A percentile compares a stretch with the other conserved stretches of the same genome.
Evolutionary conservation across 148 eudicot species (phyloP).

Genomic region (Rheum nobile): DNA sequence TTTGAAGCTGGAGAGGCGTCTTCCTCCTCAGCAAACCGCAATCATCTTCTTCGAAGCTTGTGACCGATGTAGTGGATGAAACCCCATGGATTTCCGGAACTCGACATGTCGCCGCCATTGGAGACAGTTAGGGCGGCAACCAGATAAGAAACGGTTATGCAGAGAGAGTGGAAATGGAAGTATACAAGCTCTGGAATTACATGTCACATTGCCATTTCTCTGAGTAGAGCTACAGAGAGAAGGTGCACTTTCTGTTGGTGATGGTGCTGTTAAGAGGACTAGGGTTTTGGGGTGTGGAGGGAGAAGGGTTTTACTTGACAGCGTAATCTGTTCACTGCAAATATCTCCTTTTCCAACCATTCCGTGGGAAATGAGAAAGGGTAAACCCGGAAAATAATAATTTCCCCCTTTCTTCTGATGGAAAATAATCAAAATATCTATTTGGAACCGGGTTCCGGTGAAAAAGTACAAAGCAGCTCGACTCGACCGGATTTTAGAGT

Average conservation of each 20-base stretch:
- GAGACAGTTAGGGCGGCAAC: background rate
- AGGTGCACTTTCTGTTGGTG: constrained; percentile 5
- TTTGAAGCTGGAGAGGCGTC: constrained; percentile 34
- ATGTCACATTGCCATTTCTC: background rate
- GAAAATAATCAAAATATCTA: background rate
- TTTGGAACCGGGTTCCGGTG: background rate
- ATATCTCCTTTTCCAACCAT: background rate
- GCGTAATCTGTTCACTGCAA: background rate
- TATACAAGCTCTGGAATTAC: constrained; percentile 1
- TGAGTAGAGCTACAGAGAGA: background rate
- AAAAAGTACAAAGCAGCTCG: background rate
- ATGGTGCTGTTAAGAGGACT: constrained; percentile 2
- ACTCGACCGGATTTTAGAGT: background rate
- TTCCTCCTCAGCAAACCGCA: constrained; percentile 20
- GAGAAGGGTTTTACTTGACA: constrained; percentile 4
- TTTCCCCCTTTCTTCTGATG: background rate
- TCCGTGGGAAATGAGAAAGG: constrained; percentile 1
- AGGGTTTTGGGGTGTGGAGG: constrained; percentile 6
- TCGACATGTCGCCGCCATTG: constrained; percentile 17
- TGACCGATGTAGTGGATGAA: constrained; percentile 1
- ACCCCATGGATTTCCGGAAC: constrained; percentile 6
- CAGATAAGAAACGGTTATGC: constrained; percentile 3
- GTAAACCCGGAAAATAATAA: background rate
- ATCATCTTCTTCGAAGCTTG: constrained; percentile 12
- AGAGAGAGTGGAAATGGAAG: constrained; percentile 9